These are phyloP conservation scores for Suillus clintonianus DNA, from an alignment of 768 basidiomycete species.

Conservation along the genomic window DNA sequence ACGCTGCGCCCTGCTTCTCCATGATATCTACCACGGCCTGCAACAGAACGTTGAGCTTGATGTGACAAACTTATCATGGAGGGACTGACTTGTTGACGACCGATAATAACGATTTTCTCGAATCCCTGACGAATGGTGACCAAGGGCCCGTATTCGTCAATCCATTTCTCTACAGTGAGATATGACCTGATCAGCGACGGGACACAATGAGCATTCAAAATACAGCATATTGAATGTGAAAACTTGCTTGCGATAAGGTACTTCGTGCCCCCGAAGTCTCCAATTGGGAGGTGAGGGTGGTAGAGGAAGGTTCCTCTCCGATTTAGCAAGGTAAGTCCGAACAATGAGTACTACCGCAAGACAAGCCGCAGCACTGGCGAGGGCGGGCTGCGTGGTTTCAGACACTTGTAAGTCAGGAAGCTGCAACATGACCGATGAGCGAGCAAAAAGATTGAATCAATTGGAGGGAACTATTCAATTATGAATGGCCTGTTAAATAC, in stretches of 20 bases:
- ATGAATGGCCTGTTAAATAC: too few relatives aligned
- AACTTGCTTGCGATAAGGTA: background rate
- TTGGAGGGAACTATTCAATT: too few relatives aligned
- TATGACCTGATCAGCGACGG: conserved; percentile 4
- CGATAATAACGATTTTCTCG: conserved; percentile 17
- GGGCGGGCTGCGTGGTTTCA: background rate
- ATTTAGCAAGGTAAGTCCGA: background rate
- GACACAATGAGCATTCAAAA: background rate
- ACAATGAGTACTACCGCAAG: background rate
- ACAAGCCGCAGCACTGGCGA: background rate
- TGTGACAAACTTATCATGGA: background rate
- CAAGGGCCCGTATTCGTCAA: conserved; percentile 56
- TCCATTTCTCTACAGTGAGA: conserved; percentile 48
- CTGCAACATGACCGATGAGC: background rate
- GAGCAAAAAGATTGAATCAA: too few relatives aligned
- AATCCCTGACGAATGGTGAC: conserved; percentile 52
- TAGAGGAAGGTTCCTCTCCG: background rate
- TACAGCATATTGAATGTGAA: background rate
- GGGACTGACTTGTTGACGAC: conserved; percentile 16
- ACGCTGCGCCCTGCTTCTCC: conserved; percentile 54
- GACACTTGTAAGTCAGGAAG: background rate
- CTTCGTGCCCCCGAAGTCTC: background rate
- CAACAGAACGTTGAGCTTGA: conserved; percentile 8
- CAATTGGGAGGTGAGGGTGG: background rate
- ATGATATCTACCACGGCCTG: conserved; percentile 59